phyloP scores from a whole-genome alignment of 2,329 filamentous ascomycete genomes.

The Beauveria rudraprayagi region DNA sequence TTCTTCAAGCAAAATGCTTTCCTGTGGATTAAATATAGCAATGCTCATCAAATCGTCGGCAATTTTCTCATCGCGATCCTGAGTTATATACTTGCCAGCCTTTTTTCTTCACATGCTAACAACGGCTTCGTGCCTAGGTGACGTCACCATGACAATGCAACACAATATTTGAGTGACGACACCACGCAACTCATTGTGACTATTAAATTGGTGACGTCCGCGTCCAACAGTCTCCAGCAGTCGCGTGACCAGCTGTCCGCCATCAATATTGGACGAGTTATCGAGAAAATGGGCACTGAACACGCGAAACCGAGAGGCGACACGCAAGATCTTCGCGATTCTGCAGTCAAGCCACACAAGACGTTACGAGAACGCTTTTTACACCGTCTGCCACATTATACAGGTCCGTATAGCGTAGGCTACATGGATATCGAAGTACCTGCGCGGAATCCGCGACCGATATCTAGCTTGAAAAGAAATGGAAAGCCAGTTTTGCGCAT shows the following conservation, averaged over 20 bases:
- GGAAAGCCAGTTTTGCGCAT: slow-evolving; percentile 32
- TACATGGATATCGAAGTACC: slow-evolving; percentile 61
- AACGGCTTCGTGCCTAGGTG: not conserved
- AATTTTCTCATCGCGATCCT: no score
- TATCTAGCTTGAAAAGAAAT: slow-evolving; percentile 33
- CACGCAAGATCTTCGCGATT: slow-evolving; percentile 8
- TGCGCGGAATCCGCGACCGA: slow-evolving; percentile 30
- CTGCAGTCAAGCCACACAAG: slow-evolving; percentile 21
- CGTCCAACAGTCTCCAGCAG: not conserved
- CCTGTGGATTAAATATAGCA: not conserved
- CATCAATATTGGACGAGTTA: not conserved
- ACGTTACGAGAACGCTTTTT: slow-evolving; percentile 31
- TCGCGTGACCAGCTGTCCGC: not conserved
- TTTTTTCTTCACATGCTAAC: not conserved
- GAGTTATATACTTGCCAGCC: not conserved
- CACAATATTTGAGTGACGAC: not conserved
- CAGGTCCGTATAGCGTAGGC: slow-evolving; percentile 59
- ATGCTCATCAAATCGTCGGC: not conserved
- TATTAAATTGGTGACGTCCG: not conserved
- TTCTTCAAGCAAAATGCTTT: no score
- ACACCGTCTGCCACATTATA: slow-evolving; percentile 49
- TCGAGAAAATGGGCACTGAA: not conserved
- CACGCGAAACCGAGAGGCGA: not conserved
- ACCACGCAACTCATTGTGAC: not conserved
- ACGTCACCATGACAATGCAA: slow-evolving; percentile 2